Conservation (phyloP, 768 basidiomycete species). For the Coprinellus micaceus region DNA sequence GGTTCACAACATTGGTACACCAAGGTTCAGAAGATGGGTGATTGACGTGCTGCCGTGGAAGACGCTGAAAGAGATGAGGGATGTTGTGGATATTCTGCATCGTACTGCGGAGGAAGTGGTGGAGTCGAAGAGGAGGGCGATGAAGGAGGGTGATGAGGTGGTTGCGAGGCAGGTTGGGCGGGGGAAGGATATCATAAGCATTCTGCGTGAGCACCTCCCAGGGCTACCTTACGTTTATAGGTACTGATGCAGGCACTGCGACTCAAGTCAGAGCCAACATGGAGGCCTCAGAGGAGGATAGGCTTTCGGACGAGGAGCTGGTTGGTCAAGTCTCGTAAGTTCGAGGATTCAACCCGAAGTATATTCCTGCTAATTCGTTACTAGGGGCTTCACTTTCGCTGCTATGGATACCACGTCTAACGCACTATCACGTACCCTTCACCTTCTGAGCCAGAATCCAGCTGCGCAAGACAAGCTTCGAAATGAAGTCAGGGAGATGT, state of each 20-base stretch:
- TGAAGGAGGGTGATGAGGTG: slow-evolving; percentile 26
- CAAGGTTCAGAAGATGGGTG: no score
- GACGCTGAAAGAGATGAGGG: slow-evolving; percentile 23
- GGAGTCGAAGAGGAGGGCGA: slow-evolving; percentile 30
- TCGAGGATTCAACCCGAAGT: neutral
- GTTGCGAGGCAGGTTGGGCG: slow-evolving; percentile 19
- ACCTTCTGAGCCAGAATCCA: slow-evolving; percentile 29
- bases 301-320: slow-evolving; percentile 34
- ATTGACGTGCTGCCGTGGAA: no score
- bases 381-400: slow-evolving; percentile 36
- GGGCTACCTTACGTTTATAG: neutral
- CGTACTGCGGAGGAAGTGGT: slow-evolving; percentile 22
- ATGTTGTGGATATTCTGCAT: slow-evolving; percentile 25
- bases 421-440: slow-evolving; percentile 31
- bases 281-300: slow-evolving; percentile 27
- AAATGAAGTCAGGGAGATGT: slow-evolving; percentile 30
- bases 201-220: slow-evolving; percentile 37
- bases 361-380: no score
- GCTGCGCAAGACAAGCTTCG: slow-evolving; percentile 37
- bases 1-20: no score
- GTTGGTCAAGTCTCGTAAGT: slow-evolving; percentile 33
- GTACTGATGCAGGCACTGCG: neutral
- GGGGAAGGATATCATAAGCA: slow-evolving; percentile 42
- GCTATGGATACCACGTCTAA: slow-evolving; percentile 42
- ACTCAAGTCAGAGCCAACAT: slow-evolving; percentile 32